Base-by-base conservation (phyloP, 2,329 filamentous ascomycete species). In the Chaetomium olivaceum region DNA sequence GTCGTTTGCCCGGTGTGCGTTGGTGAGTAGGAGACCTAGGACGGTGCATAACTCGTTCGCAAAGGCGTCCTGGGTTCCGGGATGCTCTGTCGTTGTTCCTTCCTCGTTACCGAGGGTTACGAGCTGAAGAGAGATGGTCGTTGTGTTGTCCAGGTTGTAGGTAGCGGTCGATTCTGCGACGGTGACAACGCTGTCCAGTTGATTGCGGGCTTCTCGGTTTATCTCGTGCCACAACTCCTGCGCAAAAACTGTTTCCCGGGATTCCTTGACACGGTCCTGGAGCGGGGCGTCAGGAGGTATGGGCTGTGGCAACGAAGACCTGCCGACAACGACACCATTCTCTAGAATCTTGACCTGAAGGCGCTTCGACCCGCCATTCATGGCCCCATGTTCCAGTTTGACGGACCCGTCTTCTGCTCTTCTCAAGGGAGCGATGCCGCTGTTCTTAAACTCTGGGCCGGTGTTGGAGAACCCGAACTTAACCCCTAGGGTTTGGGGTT, bases 161-260 rank as follows among this genome's bases (percentile, higher is more conserved):
- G 81, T 80, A 51, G 92, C 81, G 3, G 82, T 78, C 29, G 85
- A 80, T 16, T 84, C 87, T 43, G 86, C 83, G 16, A 88, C 84
- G 29, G 83, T 84, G 14, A 97, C 89, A 11, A 89, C 87, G 67
- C 91, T 88, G 12, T 88, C 87, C 3, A 89, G 83, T 25, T 97
- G 81, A 0, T 84, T 83, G 19, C 93, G 89, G 0, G 91, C 88
- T 77, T 99, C 95, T 21, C 92, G 85, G 61, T 89, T 89, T 66
- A 98, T 82, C 77, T 99, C 95, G 71, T 96, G 89, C 84, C 93
- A 97, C 1, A 99, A 80, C 75, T 99, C 95, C 74, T 93, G 89
- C 31, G 91, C 88, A 72, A 91, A 93, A 23, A 94, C 83, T 58
- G 90, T 92, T 76, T 95, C 90, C 64, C 91, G 85, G 2, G 91